phyloP scores from a whole-genome alignment of 176 grass and related monocot species.

The Raddia distichophylla region DNA sequence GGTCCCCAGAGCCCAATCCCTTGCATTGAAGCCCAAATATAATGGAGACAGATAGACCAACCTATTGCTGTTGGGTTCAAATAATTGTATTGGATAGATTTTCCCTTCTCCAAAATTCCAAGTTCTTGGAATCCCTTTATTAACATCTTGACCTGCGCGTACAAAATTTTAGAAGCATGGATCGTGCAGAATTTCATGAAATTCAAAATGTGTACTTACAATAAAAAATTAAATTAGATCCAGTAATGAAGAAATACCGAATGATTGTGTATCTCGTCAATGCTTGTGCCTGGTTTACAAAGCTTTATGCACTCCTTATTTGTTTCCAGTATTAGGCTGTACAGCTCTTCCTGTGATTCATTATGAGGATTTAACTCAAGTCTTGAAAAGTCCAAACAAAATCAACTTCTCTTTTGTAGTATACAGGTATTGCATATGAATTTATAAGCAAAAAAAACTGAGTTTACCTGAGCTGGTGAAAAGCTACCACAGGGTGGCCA shows the following conservation, averaged over 20 bases:
- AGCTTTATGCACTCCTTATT: conserved; percentile 97
- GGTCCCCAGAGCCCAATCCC: conserved; percentile 26
- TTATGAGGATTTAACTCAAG: not conserved
- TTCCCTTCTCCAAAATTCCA: conserved; percentile 69
- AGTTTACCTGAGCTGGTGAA: conserved; percentile 74
- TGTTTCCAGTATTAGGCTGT: conserved; percentile 91
- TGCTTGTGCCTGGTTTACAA: conserved; percentile 83
- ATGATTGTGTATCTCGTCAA: conserved; percentile 72
- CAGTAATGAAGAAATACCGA: conserved; percentile 54
- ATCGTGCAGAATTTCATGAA: not conserved
- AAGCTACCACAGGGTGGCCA: conserved; percentile 85
- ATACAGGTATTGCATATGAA: not conserved
- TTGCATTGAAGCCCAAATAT: conserved; percentile 40
- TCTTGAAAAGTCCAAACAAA: not conserved
- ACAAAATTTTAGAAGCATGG: not conserved
- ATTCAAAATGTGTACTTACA: not conserved
- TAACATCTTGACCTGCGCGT: conserved; percentile 67
- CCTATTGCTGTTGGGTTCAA: conserved; percentile 97
- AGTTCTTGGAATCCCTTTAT: conserved; percentile 87
- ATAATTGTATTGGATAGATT: conserved; percentile 67
- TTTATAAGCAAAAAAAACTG: conserved; percentile 9
- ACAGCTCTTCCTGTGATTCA: conserved; percentile 73
- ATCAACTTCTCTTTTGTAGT: not conserved
- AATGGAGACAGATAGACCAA: conserved; percentile 30
- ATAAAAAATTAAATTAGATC: not conserved